Evolutionary conservation across 1,284 basidiomycete species (phyloP).

Genomic region (Cutaneotrichosporon spelunceum): DNA sequence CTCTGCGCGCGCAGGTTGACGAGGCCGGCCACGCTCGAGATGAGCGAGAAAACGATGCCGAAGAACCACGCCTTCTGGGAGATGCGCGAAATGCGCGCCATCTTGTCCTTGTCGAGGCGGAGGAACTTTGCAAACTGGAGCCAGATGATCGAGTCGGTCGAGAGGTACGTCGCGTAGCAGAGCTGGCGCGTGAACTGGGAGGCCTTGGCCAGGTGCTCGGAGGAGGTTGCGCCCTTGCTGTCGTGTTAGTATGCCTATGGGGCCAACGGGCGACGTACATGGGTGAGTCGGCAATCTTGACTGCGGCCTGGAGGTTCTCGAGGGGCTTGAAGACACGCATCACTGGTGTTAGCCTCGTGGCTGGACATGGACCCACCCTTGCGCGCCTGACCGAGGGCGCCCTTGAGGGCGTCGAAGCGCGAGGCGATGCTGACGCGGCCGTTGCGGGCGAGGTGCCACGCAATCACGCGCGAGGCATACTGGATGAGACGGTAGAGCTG

Average conservation of each 20-base stretch:
- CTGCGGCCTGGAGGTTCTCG: constrained; percentile 88
- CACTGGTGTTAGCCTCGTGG: constrained; percentile 57
- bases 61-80: constrained; percentile 87
- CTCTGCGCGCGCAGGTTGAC: constrained; percentile 49
- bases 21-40: constrained; percentile 54
- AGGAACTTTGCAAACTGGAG: constrained; percentile 72
- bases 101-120: constrained; percentile 57
- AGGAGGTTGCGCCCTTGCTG: constrained; percentile 46
- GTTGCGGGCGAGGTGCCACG: constrained; percentile 70
- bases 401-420: constrained; percentile 74
- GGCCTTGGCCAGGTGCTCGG: constrained; percentile 65
- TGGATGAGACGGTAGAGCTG: constrained; percentile 87
- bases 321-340: constrained; percentile 90
- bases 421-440: constrained; percentile 65
- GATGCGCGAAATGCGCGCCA: constrained; percentile 64
- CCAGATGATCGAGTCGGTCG: constrained; percentile 79
- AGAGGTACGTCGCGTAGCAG: constrained; percentile 84
- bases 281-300: constrained; percentile 64
- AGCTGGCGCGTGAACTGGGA: constrained; percentile 81
- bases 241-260: constrained; percentile 12
- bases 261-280: constrained; percentile 34
- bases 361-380: constrained; percentile 62
- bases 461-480: constrained; percentile 85
- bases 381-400: constrained; percentile 69
- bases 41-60: constrained; percentile 76